Conservation (phyloP, 176 grass and related monocot genomes). For the Chloris gayana region DNA sequence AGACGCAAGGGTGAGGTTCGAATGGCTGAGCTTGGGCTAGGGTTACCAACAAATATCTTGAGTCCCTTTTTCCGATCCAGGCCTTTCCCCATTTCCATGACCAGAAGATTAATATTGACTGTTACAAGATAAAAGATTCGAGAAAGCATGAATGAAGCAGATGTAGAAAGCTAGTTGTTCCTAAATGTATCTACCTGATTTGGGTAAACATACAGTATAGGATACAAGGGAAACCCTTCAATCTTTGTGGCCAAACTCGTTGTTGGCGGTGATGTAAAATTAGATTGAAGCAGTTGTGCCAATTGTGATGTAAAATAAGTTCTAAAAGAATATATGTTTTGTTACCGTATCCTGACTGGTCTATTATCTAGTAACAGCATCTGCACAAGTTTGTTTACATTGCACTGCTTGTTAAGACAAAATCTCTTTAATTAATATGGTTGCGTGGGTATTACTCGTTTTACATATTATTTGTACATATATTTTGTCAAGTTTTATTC, state of each 20-base stretch:
- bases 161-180: not conserved
- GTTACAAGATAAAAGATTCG: not conserved
- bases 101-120: not conserved
- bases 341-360: not conserved
- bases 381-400: not conserved
- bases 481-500: not conserved
- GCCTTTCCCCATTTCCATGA: not conserved
- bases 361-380: not conserved
- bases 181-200: not conserved
- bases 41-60: not conserved
- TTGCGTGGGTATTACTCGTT: not conserved
- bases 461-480: not conserved
- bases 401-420: not conserved
- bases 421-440: not conserved
- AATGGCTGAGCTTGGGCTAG: constrained; percentile 13
- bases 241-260: not conserved
- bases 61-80: not conserved
- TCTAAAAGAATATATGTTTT: not conserved
- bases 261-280: not conserved
- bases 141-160: not conserved
- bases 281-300: not conserved
- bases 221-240: not conserved
- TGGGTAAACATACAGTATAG: not conserved
- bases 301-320: not conserved
- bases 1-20: not conserved